Evolutionary conservation across 2,329 filamentous ascomycete species (phyloP).

Genomic region (Aspergillus felis): DNA sequence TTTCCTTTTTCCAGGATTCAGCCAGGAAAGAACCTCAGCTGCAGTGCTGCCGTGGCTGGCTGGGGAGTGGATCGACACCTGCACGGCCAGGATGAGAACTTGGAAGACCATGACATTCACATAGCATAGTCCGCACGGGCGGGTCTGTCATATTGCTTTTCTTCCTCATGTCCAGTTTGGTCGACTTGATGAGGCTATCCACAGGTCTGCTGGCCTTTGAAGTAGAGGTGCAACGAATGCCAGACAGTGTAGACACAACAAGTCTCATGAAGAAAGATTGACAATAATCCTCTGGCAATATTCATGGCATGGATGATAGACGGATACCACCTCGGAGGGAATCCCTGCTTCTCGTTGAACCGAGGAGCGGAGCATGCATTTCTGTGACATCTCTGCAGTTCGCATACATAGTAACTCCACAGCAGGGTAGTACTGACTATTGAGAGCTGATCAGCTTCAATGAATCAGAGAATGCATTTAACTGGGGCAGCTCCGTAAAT

Average conservation of each 20-base stretch:
- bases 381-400: background rate
- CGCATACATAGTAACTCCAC: background rate
- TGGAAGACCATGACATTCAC: background rate
- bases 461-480: background rate
- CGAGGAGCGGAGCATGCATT: too few relatives aligned
- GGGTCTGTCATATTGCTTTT: background rate
- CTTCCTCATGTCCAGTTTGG: background rate
- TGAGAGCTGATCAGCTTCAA: background rate
- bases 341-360: too few relatives aligned
- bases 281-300: too few relatives aligned
- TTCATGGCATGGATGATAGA: too few relatives aligned
- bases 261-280: too few relatives aligned
- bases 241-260: too few relatives aligned
- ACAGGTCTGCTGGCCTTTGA: background rate
- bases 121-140: background rate
- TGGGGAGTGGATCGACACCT: background rate
- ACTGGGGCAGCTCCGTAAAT: background rate
- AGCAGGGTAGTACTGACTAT: background rate
- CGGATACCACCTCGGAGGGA: too few relatives aligned
- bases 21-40: background rate
- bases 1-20: background rate
- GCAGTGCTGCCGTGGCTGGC: background rate
- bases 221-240: too few relatives aligned
- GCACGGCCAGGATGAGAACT: background rate
- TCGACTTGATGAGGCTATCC: background rate